Conservation (phyloP, 345 rosid genomes). For the Nephelium lappaceum region DNA sequence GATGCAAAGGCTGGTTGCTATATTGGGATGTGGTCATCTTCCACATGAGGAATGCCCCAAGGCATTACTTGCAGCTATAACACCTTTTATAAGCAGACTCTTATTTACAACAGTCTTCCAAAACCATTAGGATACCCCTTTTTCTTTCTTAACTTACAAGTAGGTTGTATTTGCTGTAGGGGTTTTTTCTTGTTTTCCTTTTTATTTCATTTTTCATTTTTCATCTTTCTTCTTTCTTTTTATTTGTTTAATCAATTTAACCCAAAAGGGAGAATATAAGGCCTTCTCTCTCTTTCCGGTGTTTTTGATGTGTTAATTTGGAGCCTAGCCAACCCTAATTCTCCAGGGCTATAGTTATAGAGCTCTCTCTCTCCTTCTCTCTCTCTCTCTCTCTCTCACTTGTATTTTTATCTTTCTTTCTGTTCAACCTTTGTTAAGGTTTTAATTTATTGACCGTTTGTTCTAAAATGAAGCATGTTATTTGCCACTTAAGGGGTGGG, state of each 20-base stretch:
- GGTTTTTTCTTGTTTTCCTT: not conserved
- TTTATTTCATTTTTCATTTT: not conserved
- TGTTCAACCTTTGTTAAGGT: not conserved
- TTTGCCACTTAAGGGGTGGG: conserved; percentile 29
- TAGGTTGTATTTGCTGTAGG: conserved; percentile 33
- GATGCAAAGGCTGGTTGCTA: conserved; percentile 88
- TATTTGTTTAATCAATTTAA: conserved; percentile 21
- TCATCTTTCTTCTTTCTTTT: not conserved
- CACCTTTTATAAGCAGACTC: conserved; percentile 79
- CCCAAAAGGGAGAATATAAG: conserved; percentile 31
- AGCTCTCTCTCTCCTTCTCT: no score
- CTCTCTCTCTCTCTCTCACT: conserved; percentile 26
- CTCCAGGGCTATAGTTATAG: conserved; percentile 36
- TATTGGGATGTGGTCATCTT: conserved; percentile 96
- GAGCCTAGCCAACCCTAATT: conserved; percentile 24
- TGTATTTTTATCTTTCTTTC: conserved; percentile 20
- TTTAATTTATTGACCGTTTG: not conserved
- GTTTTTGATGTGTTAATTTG: conserved; percentile 34
- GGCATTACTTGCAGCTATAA: conserved; percentile 82
- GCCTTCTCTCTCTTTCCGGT: conserved; percentile 36
- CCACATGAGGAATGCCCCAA: conserved; percentile 98
- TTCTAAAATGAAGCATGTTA: conserved; percentile 18
- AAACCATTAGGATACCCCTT: conserved; percentile 39
- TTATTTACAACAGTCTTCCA: conserved; percentile 49
- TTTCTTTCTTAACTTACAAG: conserved; percentile 14